These are phyloP conservation scores for Pestalotiopsis sp. DNA, from an alignment of 2,329 filamentous ascomycete genomes.

Conservation along the genomic window DNA sequence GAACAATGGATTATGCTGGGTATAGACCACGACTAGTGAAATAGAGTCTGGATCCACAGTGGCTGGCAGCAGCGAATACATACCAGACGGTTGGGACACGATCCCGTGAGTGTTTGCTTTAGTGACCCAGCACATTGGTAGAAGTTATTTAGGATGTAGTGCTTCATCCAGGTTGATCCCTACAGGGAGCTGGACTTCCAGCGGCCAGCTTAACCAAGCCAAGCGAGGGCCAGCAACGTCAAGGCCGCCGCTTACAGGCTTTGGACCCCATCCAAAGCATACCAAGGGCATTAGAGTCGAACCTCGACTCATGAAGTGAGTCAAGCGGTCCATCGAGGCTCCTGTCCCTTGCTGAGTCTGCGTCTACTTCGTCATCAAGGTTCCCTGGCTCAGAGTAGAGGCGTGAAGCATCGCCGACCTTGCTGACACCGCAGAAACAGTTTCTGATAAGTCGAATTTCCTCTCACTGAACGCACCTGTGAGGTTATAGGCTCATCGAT, in stretches of 20 bases:
- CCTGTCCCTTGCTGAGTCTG: background rate
- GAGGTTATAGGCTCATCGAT: background rate
- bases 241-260: background rate
- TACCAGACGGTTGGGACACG: background rate
- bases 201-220: background rate
- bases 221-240: background rate
- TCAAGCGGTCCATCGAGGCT: background rate
- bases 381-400: background rate
- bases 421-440: background rate
- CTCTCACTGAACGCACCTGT: background rate
- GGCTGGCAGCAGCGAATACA: background rate
- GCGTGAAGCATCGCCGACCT: background rate
- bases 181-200: background rate
- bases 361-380: background rate
- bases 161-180: background rate
- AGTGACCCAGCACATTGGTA: background rate
- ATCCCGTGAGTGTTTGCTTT: background rate
- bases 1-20: background rate
- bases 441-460: background rate
- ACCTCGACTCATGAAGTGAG: background rate
- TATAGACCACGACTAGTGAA: background rate
- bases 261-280: background rate
- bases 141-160: background rate
- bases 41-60: background rate
- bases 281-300: background rate